A percentile compares a stretch with the other conserved stretches of the same genome.
Conservation (phyloP, 352 stramenopile species). For the Globisporangium echinulatum region DNA sequence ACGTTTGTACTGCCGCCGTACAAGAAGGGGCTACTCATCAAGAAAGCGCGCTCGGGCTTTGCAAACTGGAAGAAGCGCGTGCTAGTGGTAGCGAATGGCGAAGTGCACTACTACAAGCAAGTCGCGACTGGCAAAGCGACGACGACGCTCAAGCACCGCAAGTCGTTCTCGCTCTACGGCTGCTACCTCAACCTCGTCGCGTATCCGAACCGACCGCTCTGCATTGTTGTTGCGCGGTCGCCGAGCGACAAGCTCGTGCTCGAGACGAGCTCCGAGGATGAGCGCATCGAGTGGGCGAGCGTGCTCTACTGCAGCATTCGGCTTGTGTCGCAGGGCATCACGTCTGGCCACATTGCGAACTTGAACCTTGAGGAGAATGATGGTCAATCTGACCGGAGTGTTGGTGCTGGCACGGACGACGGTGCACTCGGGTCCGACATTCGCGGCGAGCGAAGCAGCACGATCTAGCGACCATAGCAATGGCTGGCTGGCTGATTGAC, state of each 20-base stretch:
- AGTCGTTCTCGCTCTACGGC: slow-evolving; percentile 77
- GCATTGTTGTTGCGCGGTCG: slow-evolving; percentile 78
- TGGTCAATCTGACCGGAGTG: no score
- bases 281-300: slow-evolving; percentile 84
- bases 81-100: slow-evolving; percentile 69
- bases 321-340: slow-evolving; percentile 84
- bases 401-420: no score
- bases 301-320: slow-evolving; percentile 85
- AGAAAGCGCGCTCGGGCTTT: slow-evolving; percentile 81
- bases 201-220: slow-evolving; percentile 63
- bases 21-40: slow-evolving; percentile 75
- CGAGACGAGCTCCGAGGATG: slow-evolving; percentile 51
- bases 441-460: not conserved
- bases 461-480: not conserved
- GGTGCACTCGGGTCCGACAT: not conserved
- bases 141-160: slow-evolving; percentile 66
- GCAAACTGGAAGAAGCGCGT: slow-evolving; percentile 85
- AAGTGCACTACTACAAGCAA: slow-evolving; percentile 83
- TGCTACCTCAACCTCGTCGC: slow-evolving; percentile 83
- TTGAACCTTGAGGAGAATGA: slow-evolving; percentile 41
- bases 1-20: slow-evolving; percentile 80
- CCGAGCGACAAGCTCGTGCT: slow-evolving; percentile 83
- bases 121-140: slow-evolving; percentile 25
- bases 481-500: not conserved
- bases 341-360: slow-evolving; percentile 69